phyloP scores from a whole-genome alignment of 345 rosid genomes.

The Draba incana region DNA sequence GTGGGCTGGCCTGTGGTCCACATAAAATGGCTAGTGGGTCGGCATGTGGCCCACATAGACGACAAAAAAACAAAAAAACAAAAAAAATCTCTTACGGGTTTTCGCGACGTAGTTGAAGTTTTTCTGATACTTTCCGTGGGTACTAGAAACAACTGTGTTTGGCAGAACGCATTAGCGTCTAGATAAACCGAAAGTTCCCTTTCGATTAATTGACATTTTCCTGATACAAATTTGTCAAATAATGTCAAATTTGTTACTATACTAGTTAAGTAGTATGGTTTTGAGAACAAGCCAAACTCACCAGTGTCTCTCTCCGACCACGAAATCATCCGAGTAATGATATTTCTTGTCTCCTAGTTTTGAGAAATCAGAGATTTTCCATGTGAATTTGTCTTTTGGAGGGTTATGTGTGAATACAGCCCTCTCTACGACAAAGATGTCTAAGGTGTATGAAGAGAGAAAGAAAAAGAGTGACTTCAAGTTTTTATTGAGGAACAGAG shows the following conservation, averaged over 20 bases:
- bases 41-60: too few species aligned
- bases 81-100: too few species aligned
- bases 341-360: conserved; percentile 8
- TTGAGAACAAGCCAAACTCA: neutral
- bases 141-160: neutral
- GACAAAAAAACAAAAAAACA: too few species aligned
- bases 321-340: conserved; percentile 13
- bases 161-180: neutral
- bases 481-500: conserved; percentile 30
- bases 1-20: too few species aligned
- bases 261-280: too few species aligned
- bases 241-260: too few species aligned
- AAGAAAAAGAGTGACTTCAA: neutral
- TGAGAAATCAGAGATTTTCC: conserved; percentile 8
- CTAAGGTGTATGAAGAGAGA: neutral
- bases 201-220: too few species aligned
- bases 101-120: too few species aligned
- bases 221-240: too few species aligned
- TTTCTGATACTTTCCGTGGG: neutral
- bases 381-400: conserved; percentile 8
- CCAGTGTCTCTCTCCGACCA: conserved; percentile 10
- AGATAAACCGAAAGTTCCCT: neutral
- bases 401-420: conserved; percentile 18
- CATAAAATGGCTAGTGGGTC: too few species aligned
- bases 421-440: conserved; percentile 22